phyloP scores from a whole-genome alignment of 495 filamentous ascomycete species.

The Hyaloscypha bicolor region DNA sequence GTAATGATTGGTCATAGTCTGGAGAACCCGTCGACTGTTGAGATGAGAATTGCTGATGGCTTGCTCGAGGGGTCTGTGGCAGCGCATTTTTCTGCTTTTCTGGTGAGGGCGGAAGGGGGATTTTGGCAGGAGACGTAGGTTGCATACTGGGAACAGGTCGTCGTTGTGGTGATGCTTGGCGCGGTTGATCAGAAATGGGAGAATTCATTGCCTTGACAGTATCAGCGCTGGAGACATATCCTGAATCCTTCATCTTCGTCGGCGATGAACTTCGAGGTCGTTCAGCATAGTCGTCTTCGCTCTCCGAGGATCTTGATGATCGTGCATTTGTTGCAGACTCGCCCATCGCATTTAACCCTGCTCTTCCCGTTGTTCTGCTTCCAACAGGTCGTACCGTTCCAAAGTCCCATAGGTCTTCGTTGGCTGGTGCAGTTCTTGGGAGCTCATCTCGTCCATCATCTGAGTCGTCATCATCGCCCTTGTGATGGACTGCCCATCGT shows the following conservation, averaged over 20 bases:
- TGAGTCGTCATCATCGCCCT: slow-evolving; percentile 65
- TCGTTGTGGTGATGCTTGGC: slow-evolving; percentile 59
- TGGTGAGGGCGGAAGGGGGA: slow-evolving; percentile 63
- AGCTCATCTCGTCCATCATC: slow-evolving; percentile 47
- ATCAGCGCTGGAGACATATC: slow-evolving; percentile 35
- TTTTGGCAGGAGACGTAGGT: slow-evolving; percentile 59
- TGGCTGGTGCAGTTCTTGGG: slow-evolving; percentile 40
- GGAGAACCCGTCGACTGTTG: slow-evolving; percentile 38
- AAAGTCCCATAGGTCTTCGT: slow-evolving; percentile 95
- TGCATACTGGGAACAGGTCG: slow-evolving; percentile 48
- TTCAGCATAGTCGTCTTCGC: slow-evolving; percentile 51
- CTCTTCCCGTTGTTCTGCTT: slow-evolving; percentile 49
- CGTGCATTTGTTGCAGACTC: slow-evolving; percentile 72
- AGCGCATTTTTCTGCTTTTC: slow-evolving; percentile 38
- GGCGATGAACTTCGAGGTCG: slow-evolving; percentile 43
- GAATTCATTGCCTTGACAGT: slow-evolving; percentile 39
- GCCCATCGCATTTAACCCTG: slow-evolving; percentile 67
- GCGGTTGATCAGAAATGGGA: slow-evolving; percentile 36
- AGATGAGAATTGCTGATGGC: slow-evolving; percentile 10
- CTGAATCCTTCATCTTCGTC: slow-evolving; percentile 41
- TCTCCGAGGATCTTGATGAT: slow-evolving; percentile 47
- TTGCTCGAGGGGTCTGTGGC: slow-evolving; percentile 46
- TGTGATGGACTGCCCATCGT: slow-evolving; percentile 77
- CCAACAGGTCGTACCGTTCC: slow-evolving; percentile 80
- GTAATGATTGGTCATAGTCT: slow-evolving; percentile 62